Conservation (phyloP, 139 green algal genomes). For the Volvox reticuliferus region DNA sequence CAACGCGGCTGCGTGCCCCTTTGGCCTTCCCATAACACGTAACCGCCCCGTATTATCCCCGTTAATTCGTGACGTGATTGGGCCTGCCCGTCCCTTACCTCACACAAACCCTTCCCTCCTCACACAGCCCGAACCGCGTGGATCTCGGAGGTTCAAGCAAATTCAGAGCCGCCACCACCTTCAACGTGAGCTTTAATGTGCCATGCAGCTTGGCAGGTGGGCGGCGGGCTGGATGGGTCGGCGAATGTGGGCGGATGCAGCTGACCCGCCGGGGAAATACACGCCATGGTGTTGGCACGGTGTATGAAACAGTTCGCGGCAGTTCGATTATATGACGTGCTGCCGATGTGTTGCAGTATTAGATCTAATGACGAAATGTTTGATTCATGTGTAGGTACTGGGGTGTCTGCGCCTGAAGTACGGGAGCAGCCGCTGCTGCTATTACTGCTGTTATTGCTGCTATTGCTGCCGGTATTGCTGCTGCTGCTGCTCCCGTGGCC, state of each 20-base stretch:
- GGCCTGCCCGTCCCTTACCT: neutral
- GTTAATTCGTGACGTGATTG: neutral
- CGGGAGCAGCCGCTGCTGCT: too few species aligned
- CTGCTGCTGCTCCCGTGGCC: too few species aligned
- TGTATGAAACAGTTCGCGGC: neutral
- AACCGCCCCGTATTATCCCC: neutral
- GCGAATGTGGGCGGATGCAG: neutral
- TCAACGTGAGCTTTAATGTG: neutral
- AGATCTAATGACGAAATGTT: too few species aligned
- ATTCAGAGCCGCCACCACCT: neutral
- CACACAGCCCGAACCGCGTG: constrained; percentile 17
- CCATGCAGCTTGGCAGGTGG: neutral
- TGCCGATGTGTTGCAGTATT: too few species aligned
- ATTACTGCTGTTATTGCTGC: too few species aligned
- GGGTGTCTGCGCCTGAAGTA: too few species aligned
- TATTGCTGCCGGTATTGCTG: too few species aligned
- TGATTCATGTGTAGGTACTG: too few species aligned
- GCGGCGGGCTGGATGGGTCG: neutral
- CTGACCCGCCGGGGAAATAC: neutral
- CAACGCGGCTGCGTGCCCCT: neutral
- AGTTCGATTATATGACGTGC: too few species aligned
- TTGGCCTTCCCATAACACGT: neutral
- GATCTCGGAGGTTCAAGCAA: neutral
- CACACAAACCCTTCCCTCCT: neutral
- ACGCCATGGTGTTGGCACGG: neutral